Evolutionary conservation across 306 rosid genomes (phyloP).

Genomic region (Prunus armeniaca): DNA sequence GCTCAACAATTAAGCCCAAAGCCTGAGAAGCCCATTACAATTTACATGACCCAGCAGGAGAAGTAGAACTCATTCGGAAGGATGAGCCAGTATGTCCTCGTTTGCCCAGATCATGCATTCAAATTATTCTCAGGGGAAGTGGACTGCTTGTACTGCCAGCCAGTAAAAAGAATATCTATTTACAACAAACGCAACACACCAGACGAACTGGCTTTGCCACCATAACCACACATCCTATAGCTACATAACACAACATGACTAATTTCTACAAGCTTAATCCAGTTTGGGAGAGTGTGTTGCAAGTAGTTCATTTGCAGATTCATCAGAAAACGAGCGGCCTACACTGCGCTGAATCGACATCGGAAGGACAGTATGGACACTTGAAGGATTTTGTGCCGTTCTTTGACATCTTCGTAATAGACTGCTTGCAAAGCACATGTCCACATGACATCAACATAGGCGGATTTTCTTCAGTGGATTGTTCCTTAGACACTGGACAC

Average conservation of each 20-base stretch:
- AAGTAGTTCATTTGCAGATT: conserved; percentile 18
- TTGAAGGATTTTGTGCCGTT: conserved; percentile 68
- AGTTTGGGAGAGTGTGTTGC: conserved; percentile 25
- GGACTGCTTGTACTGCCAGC: conserved; percentile 21
- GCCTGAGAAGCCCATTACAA: conserved; percentile 1
- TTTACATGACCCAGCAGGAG: neutral
- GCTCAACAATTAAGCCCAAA: neutral
- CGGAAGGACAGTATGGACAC: conserved; percentile 85
- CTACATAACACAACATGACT: conserved; percentile 24
- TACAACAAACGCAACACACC: conserved; percentile 43
- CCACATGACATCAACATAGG: conserved; percentile 91
- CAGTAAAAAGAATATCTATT: conserved; percentile 53
- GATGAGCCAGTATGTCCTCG: neutral
- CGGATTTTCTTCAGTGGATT: conserved; percentile 81
- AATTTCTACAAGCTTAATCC: conserved; percentile 37
- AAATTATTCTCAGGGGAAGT: neutral
- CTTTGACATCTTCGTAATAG: conserved; percentile 90
- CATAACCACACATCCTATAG: conserved; percentile 25
- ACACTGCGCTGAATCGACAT: conserved; percentile 58
- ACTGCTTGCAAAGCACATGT: conserved; percentile 92
- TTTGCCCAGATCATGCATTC: conserved; percentile 2
- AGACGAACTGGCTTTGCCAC: conserved; percentile 28
- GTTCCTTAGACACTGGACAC: conserved; percentile 95
- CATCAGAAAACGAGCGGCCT: conserved; percentile 59
- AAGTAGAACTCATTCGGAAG: neutral